Conservation (phyloP, 805 yeast species). For the Blastobotrys mokoenaii region DNA sequence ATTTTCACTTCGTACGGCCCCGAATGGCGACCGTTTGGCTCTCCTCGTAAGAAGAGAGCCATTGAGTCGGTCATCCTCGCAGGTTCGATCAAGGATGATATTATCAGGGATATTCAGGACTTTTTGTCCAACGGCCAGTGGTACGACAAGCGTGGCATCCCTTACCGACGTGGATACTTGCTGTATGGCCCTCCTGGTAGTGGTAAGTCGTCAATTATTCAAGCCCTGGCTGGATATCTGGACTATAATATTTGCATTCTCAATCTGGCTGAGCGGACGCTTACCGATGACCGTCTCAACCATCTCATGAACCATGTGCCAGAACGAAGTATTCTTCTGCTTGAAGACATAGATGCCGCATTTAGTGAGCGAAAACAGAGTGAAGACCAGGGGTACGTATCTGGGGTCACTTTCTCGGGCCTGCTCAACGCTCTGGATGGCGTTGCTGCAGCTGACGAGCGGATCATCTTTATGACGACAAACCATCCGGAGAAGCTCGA, state of each 20-base stretch:
- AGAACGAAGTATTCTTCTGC: slow-evolving; percentile 68
- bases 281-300: slow-evolving; percentile 90
- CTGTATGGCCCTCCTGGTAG: slow-evolving; percentile 97
- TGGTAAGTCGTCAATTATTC: slow-evolving; percentile 93
- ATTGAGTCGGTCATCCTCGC: slow-evolving; percentile 84
- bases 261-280: slow-evolving; percentile 80
- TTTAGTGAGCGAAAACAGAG: slow-evolving; percentile 74
- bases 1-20: slow-evolving; percentile 94
- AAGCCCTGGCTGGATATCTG: slow-evolving; percentile 91
- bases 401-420: slow-evolving; percentile 95
- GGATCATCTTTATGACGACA: slow-evolving; percentile 95
- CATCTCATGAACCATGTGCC: slow-evolving; percentile 96
- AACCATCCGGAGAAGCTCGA: slow-evolving; percentile 93
- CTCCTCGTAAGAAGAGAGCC: slow-evolving; percentile 79
- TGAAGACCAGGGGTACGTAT: slow-evolving; percentile 65
- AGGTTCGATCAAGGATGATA: slow-evolving; percentile 55
- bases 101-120: slow-evolving; percentile 67
- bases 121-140: slow-evolving; percentile 75
- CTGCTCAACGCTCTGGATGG: slow-evolving; percentile 91
- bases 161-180: slow-evolving; percentile 89
- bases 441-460: slow-evolving; percentile 94
- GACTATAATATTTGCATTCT: slow-evolving; percentile 93
- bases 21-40: slow-evolving; percentile 98
- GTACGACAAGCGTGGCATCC: slow-evolving; percentile 96
- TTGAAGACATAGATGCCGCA: slow-evolving; percentile 96